Conservation (phyloP, 2,329 filamentous ascomycete species). For the Aspergillus terreus region DNA sequence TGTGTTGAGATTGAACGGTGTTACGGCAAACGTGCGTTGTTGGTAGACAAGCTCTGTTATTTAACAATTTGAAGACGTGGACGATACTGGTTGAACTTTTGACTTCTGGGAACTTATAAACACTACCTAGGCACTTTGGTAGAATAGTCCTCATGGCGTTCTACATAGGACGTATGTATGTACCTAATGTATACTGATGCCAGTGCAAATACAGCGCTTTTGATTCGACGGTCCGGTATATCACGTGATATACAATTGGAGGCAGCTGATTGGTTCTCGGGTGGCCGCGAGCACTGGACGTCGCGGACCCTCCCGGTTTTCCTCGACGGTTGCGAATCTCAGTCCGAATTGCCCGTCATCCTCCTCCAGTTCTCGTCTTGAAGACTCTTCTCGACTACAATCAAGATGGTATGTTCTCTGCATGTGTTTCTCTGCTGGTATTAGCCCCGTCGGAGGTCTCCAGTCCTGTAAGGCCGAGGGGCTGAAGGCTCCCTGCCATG, state of each 20-base stretch:
- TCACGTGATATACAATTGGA: constrained; percentile 19
- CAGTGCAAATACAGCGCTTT: constrained; percentile 11
- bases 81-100: no score
- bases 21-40: not conserved
- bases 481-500: not conserved
- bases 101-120: no score
- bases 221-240: constrained; percentile 13
- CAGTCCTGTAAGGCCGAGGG: not conserved
- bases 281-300: constrained; percentile 8
- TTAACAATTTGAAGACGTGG: not conserved
- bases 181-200: no score
- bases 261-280: constrained; percentile 24
- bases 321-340: constrained; percentile 22
- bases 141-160: no score
- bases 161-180: no score
- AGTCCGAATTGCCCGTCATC: constrained; percentile 9
- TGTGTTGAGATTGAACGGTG: not conserved
- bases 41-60: not conserved
- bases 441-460: no score
- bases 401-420: constrained; percentile 29
- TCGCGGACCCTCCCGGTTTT: constrained; percentile 34
- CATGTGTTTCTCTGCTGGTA: no score
- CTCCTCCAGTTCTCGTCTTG: constrained; percentile 8
- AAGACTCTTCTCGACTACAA: constrained; percentile 16
- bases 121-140: no score